Evolutionary conservation across 2,329 filamentous ascomycete species (phyloP).

Genomic region (Chalara sp.): DNA sequence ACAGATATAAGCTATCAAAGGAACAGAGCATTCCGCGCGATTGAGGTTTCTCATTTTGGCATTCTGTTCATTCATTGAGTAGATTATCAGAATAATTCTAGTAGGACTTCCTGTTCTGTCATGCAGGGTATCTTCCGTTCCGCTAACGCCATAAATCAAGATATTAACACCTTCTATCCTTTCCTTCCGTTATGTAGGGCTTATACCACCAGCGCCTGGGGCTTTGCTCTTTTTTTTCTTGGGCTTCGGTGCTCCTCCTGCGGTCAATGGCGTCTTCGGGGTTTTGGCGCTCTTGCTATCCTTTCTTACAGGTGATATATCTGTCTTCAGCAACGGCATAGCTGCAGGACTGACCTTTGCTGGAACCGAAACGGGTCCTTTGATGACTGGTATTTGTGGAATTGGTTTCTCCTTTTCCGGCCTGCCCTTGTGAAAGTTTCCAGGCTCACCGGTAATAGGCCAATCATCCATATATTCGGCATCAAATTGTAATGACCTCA

Average conservation of each 20-base stretch:
- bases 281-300: constrained; percentile 24
- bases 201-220: constrained; percentile 13
- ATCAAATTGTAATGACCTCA: constrained; percentile 50
- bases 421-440: constrained; percentile 58
- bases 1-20: no score
- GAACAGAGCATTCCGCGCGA: no score
- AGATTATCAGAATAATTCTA: no score
- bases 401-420: constrained; percentile 21
- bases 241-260: constrained; percentile 23
- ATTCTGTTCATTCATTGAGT: no score
- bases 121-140: no score
- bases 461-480: constrained; percentile 63
- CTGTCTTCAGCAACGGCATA: constrained; percentile 18
- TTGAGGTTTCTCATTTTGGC: no score
- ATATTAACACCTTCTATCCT: no score
- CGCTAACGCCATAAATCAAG: no score
- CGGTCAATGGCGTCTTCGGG: constrained; percentile 24
- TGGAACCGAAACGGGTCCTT: constrained; percentile 9
- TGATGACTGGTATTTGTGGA: constrained; percentile 11
- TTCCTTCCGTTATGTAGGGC: constrained; percentile 11
- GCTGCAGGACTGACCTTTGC: constrained; percentile 12
- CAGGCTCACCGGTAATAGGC: constrained; percentile 58
- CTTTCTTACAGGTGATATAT: constrained; percentile 22
- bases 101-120: no score
- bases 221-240: constrained; percentile 31